Base-by-base conservation (phyloP, 2,329 filamentous ascomycete species). In the Bipolaris gigantea region DNA sequence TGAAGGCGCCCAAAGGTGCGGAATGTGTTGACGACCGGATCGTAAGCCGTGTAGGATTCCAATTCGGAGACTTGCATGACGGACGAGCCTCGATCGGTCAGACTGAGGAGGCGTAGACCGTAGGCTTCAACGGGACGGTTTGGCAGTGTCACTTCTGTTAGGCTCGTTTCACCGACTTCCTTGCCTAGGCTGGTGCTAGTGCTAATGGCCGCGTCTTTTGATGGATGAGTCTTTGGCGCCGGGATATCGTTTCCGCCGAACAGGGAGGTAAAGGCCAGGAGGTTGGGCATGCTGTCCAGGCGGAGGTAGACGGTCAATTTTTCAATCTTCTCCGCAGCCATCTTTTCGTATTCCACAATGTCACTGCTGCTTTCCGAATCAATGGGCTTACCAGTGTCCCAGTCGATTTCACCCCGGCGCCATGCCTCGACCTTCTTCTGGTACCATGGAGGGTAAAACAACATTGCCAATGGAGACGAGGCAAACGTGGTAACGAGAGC, bases 1-100 rank as follows among this genome's bases (percentile, higher is more conserved):
- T 94, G 86, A 36, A 96, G 84, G 59, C 89, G 88, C 1, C 90
- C 91, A 63, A 97, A 92, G 0, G 91, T 90, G 43, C 89, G 85
- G 81, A 97, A 97, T 0, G 90, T 89, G 70, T 96, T 96, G 50
- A 97, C 85, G 4, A 97, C 87, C 0, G 93, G 91, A 66, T 97
- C 93, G 65, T 62, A 72, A 61, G 63, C 80, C 60, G 70, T 80
- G 73, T 75, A 83, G 44, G 94, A 90, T 35, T 92, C 88, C 3
- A 88, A 81, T 67, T 95, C 91, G 0, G 91, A 88, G 10, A 96
- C 90, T 64, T 90, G 88, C 93, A 97, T 97, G 64, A 97, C 93
- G 16, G 92, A 92, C 0, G 93, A 97, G 38, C 90, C 89, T 81
- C 93, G 91, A 65, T 97, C 92, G 0, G 90, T 95, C 11, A 97